Evolutionary conservation across 225 moss, liverwort and hornwort species (phyloP).

Genomic region (Bryum argenteum): DNA sequence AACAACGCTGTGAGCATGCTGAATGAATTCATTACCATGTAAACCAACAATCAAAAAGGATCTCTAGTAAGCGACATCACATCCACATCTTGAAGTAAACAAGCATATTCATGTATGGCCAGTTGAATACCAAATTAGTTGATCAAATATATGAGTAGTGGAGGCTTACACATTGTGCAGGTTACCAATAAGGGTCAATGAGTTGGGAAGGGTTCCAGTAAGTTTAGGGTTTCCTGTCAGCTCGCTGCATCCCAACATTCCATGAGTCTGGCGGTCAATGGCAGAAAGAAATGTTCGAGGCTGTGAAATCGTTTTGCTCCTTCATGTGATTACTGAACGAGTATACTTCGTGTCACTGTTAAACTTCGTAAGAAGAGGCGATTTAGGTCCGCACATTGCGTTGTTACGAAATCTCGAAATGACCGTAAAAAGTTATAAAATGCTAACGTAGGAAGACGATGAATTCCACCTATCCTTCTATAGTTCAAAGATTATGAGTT

Average conservation of each 20-base stretch:
- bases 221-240: slow-evolving; percentile 18
- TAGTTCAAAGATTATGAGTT: too few species aligned
- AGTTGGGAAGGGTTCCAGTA: slow-evolving; percentile 17
- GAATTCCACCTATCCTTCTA: too few species aligned
- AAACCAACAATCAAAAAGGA: too few species aligned
- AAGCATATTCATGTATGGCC: not conserved
- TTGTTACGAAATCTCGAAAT: too few species aligned
- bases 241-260: slow-evolving; percentile 6
- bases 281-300: not conserved
- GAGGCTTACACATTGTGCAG: slow-evolving; percentile 22
- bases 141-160: not conserved
- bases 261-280: not conserved
- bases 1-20: not conserved
- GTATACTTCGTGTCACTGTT: too few species aligned
- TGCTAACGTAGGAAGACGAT: too few species aligned
- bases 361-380: too few species aligned
- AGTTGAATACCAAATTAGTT: not conserved
- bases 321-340: too few species aligned
- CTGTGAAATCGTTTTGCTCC: not conserved
- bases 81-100: not conserved
- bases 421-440: too few species aligned
- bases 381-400: too few species aligned
- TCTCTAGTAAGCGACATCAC: not conserved
- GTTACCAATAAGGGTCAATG: not conserved
- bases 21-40: too few species aligned